Base-by-base conservation (phyloP, 805 yeast species). In the Clavispora asparagi region DNA sequence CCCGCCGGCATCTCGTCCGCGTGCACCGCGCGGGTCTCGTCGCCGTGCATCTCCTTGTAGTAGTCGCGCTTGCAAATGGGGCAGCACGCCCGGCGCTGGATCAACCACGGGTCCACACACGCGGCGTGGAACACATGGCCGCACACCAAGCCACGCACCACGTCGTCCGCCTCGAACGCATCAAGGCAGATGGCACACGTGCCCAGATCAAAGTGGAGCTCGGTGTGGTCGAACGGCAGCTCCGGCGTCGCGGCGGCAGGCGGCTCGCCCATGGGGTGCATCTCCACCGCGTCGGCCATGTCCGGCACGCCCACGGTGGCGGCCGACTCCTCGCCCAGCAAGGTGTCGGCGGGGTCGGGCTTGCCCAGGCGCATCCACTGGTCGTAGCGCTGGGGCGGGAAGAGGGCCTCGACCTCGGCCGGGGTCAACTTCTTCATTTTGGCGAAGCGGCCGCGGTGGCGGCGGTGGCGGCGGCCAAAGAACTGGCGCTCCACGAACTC, bases 91-190 rank as follows among this genome's bases (percentile, higher is more conserved):
- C 85, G 75, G 53, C 92, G 70, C 51, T 78, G 77, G 2, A 80
- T 82, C 40, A 87, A 68, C 95, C 95, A 87, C 1, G 91, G 91
- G 52, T 84, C 89, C 44, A 88, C 74, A 64, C 96, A 87, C 14
- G 76, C 83, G 19, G 82, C 73, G 58, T 87, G 96, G 74, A 82
- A 87, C 2, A 84, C 89, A 63, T 87, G 96, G 3, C 90, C 89
- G 66, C 96, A 87, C 10, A 85, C 70, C 39, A 88, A 71, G 0
- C 88, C 88, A 42, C 95, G 77, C 1, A 87, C 88, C 1, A 63
- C 59, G 43, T 85, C 88, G 12, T 75, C 81, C 42, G 76, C 76
- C 51, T 79, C 85, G 45, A 84, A 73, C 5, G 68, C 62, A 36
- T 87, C 95, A 31, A 87, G 71, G 62, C 95, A 87, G 52, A 87